Evolutionary conservation across 2,329 filamentous ascomycete genomes (phyloP).

Genomic region (Neofusicoccum sp.): DNA sequence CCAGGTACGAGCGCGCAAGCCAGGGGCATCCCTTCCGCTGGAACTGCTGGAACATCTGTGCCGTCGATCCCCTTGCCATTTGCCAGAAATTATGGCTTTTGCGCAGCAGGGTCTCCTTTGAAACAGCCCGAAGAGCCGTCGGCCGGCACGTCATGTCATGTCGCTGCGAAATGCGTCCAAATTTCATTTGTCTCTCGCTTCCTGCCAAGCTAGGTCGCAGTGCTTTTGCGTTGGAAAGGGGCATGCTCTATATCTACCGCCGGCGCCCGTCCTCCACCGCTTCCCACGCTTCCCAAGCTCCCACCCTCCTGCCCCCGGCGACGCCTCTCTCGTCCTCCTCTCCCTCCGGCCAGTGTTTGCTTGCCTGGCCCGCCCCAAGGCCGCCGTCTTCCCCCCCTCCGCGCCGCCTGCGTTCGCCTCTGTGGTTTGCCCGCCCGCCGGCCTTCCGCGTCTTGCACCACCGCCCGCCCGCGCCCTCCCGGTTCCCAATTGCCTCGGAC

Average conservation of each 20-base stretch:
- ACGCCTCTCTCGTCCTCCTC: slow-evolving; percentile 3
- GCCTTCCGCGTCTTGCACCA: slow-evolving; percentile 5
- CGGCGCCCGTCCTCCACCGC: slow-evolving; percentile 34
- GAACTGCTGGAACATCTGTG: slow-evolving; percentile 23
- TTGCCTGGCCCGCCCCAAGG: slow-evolving; percentile 1
- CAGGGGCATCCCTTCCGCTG: slow-evolving; percentile 21
- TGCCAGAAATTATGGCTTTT: slow-evolving; percentile 23
- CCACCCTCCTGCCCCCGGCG: slow-evolving; percentile 8
- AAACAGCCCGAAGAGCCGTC: slow-evolving; percentile 42
- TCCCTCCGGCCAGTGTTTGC: slow-evolving; percentile 14
- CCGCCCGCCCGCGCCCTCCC: slow-evolving; percentile 7
- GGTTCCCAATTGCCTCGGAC: not conserved
- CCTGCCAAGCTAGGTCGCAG: slow-evolving; percentile 33
- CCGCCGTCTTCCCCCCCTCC: not conserved
- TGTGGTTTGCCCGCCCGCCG: slow-evolving; percentile 8
- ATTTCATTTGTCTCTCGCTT: slow-evolving; percentile 45
- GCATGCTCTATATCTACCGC: slow-evolving; percentile 21
- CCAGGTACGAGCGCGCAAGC: slow-evolving; percentile 21
- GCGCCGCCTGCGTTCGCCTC: slow-evolving; percentile 10
- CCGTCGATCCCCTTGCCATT: slow-evolving; percentile 23
- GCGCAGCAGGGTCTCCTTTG: slow-evolving; percentile 28
- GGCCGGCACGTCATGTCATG: slow-evolving; percentile 43
- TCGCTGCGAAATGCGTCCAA: slow-evolving; percentile 37
- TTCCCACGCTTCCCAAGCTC: not conserved
- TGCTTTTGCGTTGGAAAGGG: slow-evolving; percentile 30